Base-by-base conservation (phyloP, 768 basidiomycete genomes). In the Mycena floridula region DNA sequence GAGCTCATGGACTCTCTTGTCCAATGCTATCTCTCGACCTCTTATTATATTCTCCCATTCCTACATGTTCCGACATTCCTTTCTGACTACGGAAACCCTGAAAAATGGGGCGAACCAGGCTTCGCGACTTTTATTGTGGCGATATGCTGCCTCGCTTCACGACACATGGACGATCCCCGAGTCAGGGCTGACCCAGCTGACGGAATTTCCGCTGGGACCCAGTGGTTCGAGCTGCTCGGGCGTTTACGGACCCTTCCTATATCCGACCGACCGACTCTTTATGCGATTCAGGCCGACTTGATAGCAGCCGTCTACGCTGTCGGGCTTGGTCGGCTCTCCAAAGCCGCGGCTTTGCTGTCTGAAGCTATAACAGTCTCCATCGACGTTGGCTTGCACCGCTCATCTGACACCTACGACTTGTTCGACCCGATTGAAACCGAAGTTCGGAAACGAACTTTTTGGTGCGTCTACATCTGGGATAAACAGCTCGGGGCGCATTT, bases 401-500 rank as follows among this genome's bases (percentile, higher is more conserved):
- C 82, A 30, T 83, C 87, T 0, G 89, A 92, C 51, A 82, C 80
- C 12, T 89, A 89, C 56, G 85, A 89, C 57, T 73, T 89, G 42
- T 95, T 96, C 60, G 85, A 92, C 63, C 77, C 86, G 7, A 84
- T 94, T 50, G 92, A 94, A 60, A 85, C 88, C 48, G 90, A 95
- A 60, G 81, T 92, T 23, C 78, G 93, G 46, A 95, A 94, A 63
- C 82, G 92, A 53, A 95, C 93, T 0, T 96, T 96, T 62, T 96
- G 92, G 91, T 89, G 89, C 47, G 89, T 94, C 22, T 96, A 95
- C 64, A 76, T 89, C 40, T 95, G 93, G 93, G 93, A 96, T 65
- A 95, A 96, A 65, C 92, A 94, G 56, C 79, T 92, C 6, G 72
- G 81, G 9, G 85, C 88, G 46, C 85, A 90, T 62, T 94, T 95